These are phyloP conservation scores for Rhynchosporium agropyri DNA, from an alignment of 2,329 filamentous ascomycete genomes.

Conservation along the genomic window DNA sequence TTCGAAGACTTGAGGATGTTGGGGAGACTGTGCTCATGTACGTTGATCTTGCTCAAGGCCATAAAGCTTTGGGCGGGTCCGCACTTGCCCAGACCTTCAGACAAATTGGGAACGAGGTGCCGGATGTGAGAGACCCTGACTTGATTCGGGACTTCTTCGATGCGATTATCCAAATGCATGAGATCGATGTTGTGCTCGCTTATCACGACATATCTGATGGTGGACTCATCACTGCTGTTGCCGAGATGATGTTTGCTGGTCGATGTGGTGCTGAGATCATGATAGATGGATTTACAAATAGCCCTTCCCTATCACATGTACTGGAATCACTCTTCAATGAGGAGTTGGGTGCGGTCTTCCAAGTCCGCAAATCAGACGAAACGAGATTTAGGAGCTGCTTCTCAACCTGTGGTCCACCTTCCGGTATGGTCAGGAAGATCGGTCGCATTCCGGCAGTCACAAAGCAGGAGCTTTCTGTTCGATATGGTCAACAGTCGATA, in stretches of 20 bases:
- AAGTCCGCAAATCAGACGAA: slow-evolving; percentile 83
- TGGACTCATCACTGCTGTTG: slow-evolving; percentile 85
- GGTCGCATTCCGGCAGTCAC: slow-evolving; percentile 69
- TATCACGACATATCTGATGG: slow-evolving; percentile 96
- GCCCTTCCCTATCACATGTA: slow-evolving; percentile 60
- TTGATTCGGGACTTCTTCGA: slow-evolving; percentile 90
- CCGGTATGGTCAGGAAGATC: slow-evolving; percentile 81
- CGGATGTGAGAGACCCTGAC: slow-evolving; percentile 82
- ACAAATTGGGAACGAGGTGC: slow-evolving; percentile 80
- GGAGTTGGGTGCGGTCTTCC: slow-evolving; percentile 94
- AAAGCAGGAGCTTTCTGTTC: slow-evolving; percentile 78
- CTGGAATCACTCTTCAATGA: slow-evolving; percentile 90
- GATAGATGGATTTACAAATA: slow-evolving; percentile 72
- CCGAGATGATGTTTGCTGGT: slow-evolving; percentile 98
- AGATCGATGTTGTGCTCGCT: slow-evolving; percentile 75
- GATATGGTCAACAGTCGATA: slow-evolving; percentile 68
- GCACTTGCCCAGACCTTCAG: slow-evolving; percentile 88
- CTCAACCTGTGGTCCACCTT: slow-evolving; percentile 82
- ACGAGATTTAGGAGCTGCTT: slow-evolving; percentile 87
- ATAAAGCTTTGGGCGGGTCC: slow-evolving; percentile 84
- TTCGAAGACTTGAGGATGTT: slow-evolving; percentile 81
- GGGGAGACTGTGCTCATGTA: slow-evolving; percentile 88
- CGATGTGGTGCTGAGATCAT: slow-evolving; percentile 85
- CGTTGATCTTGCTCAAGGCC: slow-evolving; percentile 83
- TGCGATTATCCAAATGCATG: slow-evolving; percentile 69